Conservation (phyloP, 257 asterid genomes). For the Solanum chiquidenum region DNA sequence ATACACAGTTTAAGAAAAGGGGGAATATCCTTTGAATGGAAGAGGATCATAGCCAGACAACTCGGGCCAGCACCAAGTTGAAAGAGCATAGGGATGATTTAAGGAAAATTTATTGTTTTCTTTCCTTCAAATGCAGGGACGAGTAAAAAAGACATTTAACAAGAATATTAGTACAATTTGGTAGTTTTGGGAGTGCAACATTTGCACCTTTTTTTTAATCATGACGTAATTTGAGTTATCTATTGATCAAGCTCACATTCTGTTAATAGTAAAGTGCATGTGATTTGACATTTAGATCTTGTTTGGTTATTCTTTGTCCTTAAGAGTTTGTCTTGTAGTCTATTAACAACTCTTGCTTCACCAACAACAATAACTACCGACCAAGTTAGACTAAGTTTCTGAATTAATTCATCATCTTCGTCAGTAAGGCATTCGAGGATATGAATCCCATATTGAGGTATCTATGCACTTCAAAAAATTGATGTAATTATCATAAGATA, state of each 20-base stretch:
- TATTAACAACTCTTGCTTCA: neutral
- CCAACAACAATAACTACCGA: neutral
- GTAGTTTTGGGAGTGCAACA: neutral
- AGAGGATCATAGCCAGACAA: neutral
- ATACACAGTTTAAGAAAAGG: neutral
- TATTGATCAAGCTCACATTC: neutral
- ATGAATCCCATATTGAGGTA: neutral
- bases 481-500: neutral
- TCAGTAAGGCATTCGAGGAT: neutral
- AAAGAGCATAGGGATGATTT: neutral
- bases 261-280: neutral
- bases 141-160: neutral
- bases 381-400: neutral
- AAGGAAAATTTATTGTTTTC: neutral
- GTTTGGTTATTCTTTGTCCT: neutral
- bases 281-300: neutral
- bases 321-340: neutral
- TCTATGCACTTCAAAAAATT: neutral
- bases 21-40: neutral
- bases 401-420: neutral
- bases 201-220: neutral
- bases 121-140: neutral
- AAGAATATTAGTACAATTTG: neutral
- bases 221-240: neutral
- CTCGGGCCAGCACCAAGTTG: neutral